These are phyloP conservation scores for Arthrobotrys sinensis DNA, from an alignment of 2,329 filamentous ascomycete genomes.

Conservation along the genomic window DNA sequence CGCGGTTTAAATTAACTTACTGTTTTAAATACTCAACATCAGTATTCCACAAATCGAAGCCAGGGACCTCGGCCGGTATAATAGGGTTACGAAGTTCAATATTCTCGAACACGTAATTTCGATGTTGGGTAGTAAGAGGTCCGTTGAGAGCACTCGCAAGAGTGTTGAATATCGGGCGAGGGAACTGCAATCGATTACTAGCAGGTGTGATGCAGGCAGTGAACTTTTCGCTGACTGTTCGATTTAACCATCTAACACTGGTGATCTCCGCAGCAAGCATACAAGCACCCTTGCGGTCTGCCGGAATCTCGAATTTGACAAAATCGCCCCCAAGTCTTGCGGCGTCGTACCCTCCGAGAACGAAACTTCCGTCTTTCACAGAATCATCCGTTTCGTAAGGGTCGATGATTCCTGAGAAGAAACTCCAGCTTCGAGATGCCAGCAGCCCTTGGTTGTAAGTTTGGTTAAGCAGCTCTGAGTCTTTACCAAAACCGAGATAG, in stretches of 20 bases:
- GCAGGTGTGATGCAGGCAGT: neutral
- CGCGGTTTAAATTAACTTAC: neutral
- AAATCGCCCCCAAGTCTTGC: neutral
- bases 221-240: neutral
- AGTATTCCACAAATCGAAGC: neutral
- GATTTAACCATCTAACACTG: neutral
- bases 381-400: neutral
- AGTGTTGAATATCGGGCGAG: neutral
- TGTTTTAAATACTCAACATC: neutral
- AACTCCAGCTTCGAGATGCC: neutral
- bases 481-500: neutral
- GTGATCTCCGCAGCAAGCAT: neutral
- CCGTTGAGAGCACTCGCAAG: neutral
- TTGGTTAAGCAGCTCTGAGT: neutral
- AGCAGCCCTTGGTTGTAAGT: neutral
- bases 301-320: slow-evolving; percentile 2
- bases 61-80: neutral
- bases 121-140: neutral
- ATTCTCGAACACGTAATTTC: neutral
- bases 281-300: neutral
- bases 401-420: neutral
- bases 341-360: slow-evolving; percentile 3
- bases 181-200: neutral
- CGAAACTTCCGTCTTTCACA: neutral
- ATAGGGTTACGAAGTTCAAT: neutral